Percentiles rank a stretch among this genome's conserved stretches.
Conservation (phyloP, 2,329 filamentous ascomycete genomes). For the Neospermospora avenae region DNA sequence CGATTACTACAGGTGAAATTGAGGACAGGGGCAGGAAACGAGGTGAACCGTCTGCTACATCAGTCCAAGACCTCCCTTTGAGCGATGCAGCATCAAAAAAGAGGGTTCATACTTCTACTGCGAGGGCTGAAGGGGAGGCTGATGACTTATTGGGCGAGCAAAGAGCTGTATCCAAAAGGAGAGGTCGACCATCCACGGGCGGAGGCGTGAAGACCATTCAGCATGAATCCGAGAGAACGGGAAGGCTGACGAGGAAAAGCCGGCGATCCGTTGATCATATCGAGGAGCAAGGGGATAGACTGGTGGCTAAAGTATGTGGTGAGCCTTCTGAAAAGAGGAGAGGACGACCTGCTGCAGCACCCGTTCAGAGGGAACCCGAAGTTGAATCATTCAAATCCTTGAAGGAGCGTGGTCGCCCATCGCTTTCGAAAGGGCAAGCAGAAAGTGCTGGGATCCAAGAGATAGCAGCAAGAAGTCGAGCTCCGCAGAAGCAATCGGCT, state of each 20-base stretch:
- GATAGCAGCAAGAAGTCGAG: conserved; percentile 3
- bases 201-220: background rate
- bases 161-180: background rate
- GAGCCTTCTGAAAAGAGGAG: background rate
- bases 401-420: conserved; percentile 12
- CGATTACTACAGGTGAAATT: background rate
- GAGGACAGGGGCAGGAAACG: background rate
- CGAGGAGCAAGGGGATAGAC: conserved; percentile 2
- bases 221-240: background rate
- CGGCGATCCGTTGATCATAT: background rate
- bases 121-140: background rate
- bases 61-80: background rate
- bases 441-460: background rate
- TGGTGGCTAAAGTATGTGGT: background rate
- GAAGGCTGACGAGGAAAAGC: conserved; percentile 8
- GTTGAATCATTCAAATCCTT: background rate
- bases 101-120: conserved; percentile 2
- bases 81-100: conserved; percentile 3
- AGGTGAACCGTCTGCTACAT: background rate
- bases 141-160: background rate
- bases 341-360: background rate
- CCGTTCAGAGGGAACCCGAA: background rate
- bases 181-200: background rate
- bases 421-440: background rate
- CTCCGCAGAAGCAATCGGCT: conserved; percentile 3